These are phyloP conservation scores for Amanita inopinata DNA, from an alignment of 768 basidiomycete genomes.

Conservation along the genomic window DNA sequence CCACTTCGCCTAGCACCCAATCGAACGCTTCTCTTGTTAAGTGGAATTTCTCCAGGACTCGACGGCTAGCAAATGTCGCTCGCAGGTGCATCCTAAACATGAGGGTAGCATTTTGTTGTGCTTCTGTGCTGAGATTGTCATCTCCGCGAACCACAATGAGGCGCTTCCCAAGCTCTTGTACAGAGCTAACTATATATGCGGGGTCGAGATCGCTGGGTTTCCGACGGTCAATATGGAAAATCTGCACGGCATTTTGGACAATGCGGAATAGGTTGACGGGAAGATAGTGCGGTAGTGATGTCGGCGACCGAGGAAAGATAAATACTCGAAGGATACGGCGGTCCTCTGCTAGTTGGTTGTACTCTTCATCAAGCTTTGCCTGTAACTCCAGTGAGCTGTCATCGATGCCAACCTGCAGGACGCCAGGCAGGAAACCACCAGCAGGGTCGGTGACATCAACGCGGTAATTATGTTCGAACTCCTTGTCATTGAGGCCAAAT, in stretches of 20 bases:
- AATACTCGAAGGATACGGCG: slow-evolving; percentile 71
- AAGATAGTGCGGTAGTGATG: slow-evolving; percentile 69
- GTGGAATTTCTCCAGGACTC: slow-evolving; percentile 82
- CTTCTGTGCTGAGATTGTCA: slow-evolving; percentile 63
- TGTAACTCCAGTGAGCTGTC: slow-evolving; percentile 80
- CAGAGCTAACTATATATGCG: slow-evolving; percentile 71
- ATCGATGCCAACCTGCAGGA: slow-evolving; percentile 81
- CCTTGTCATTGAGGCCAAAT: slow-evolving; percentile 67
- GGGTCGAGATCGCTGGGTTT: slow-evolving; percentile 92
- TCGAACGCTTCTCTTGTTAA: slow-evolving; percentile 92
- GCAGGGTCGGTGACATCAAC: slow-evolving; percentile 85
- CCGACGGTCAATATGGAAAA: slow-evolving; percentile 93
- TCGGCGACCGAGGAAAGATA: slow-evolving; percentile 72
- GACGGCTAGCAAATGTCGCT: slow-evolving; percentile 77
- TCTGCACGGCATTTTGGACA: slow-evolving; percentile 89
- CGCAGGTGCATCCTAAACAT: slow-evolving; percentile 92
- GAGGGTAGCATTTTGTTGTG: slow-evolving; percentile 82
- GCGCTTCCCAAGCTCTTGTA: slow-evolving; percentile 64
- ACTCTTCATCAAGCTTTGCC: slow-evolving; percentile 66
- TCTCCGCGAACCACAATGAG: slow-evolving; percentile 85
- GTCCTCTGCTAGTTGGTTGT: slow-evolving; percentile 56
- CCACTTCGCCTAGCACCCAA: slow-evolving; percentile 95
- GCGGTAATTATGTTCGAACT: slow-evolving; percentile 89
- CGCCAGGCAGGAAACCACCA: slow-evolving; percentile 71
- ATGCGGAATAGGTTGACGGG: slow-evolving; percentile 95